phyloP scores from a whole-genome alignment of 805 yeast genomes.

The Osmozyma mogii region DNA sequence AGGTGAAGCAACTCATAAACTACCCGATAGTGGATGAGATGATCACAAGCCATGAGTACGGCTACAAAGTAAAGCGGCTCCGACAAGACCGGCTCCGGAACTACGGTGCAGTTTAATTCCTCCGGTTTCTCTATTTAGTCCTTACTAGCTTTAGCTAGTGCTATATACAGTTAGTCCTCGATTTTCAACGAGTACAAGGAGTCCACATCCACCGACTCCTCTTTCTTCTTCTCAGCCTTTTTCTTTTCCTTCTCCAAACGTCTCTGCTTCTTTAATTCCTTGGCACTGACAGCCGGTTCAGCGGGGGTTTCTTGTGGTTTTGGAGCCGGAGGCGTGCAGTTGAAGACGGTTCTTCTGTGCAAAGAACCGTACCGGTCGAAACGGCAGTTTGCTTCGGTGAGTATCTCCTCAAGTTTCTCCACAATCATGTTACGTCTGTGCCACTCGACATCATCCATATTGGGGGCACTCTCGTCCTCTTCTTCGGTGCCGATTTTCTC shows the following conservation, averaged over 20 bases:
- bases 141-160: background rate
- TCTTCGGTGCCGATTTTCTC: conserved; percentile 6
- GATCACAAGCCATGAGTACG: conserved; percentile 30
- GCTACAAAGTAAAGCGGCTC: conserved; percentile 33
- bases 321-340: conserved; percentile 9
- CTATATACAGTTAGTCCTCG: conserved; percentile 19
- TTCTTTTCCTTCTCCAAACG: conserved; percentile 12
- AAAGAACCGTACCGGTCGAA: conserved; percentile 20
- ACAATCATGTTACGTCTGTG: conserved; percentile 23
- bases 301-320: conserved; percentile 1
- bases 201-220: conserved; percentile 23
- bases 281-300: conserved; percentile 6
- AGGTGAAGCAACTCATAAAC: conserved; percentile 27
- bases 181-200: conserved; percentile 33
- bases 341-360: conserved; percentile 18
- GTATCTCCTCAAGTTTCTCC: conserved; percentile 17
- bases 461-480: conserved; percentile 10
- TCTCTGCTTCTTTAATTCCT: conserved; percentile 11
- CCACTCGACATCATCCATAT: conserved; percentile 12
- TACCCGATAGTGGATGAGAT: conserved; percentile 38
- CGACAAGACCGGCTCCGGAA: conserved; percentile 18
- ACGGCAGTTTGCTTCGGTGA: conserved; percentile 24
- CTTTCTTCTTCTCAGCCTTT: conserved; percentile 11
- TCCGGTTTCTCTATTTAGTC: background rate
- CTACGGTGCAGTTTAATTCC: background rate